Base-by-base conservation (phyloP, 805 yeast genomes). In the Osmozyma mogii region DNA sequence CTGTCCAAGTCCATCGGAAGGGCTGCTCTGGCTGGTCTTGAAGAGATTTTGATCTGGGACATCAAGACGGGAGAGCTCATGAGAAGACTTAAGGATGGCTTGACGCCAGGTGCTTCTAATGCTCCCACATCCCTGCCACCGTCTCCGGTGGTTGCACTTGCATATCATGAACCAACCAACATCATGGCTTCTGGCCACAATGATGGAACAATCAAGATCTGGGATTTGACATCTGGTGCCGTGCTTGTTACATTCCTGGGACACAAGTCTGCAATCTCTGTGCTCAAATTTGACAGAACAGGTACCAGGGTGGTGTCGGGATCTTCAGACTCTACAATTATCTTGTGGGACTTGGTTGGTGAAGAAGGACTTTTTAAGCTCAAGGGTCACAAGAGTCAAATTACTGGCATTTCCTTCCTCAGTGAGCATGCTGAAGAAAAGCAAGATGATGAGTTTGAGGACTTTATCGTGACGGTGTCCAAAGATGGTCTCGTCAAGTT, bases 321-420 rank as follows among this genome's bases (percentile, higher is more conserved):
- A 2, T 78, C 95, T 1, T 71, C 72, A 28, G 99, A 92, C 54
- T 71, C 96, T 4, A 65, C 73, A 31, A 74, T 89, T 19, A 80
- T 92, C 38, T 67, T 87, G 42, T 92, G 99, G 99, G 99, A 92
- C 60, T 70, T 92, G 32, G 88, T 92, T 10, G 82, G 84, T 7
- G 99, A 92, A 62, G 76, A 72, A 16, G 99, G 99, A 9, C 57
- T 89, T 19, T 83, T 73, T 60, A 80, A 89, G 46, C 67, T 92
- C 36, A 75, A 83, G 51, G 87, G 96, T 5, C 98, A 92, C 54
- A 79, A 82, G 51, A 89, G 85, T 42, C 83, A 78, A 42, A 80
- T 92, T 41, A 88, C 95, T 1, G 94, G 94, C 0, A 44, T 85
- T 23, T 55, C 65, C 38, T 70, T 79, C 29, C 43, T 75, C 21